A percentile compares a stretch with the other conserved stretches of the same genome.
These are phyloP conservation scores for Anthoceros angustus DNA, from an alignment of 225 moss, liverwort and hornwort genomes.

Conservation along the genomic window DNA sequence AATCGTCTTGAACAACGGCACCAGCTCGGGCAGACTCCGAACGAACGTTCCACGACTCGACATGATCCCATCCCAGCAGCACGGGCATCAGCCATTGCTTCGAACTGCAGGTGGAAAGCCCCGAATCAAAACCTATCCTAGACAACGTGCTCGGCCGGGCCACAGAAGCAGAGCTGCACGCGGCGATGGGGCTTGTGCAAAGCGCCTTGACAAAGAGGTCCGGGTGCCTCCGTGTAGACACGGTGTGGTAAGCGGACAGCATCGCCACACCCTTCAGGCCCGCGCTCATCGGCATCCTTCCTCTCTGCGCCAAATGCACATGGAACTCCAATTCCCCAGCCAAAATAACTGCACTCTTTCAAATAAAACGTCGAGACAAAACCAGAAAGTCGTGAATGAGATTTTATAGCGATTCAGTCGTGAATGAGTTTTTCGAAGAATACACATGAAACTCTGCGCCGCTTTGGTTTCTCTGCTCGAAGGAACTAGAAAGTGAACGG, in stretches of 20 bases:
- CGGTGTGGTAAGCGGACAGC: not conserved
- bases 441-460: too few relatives aligned
- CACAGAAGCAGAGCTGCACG: not conserved
- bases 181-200: slow-evolving; percentile 4
- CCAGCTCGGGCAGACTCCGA: slow-evolving; percentile 31
- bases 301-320: not conserved
- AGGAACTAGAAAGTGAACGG: too few relatives aligned
- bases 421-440: too few relatives aligned
- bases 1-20: slow-evolving; percentile 24
- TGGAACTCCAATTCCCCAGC: not conserved
- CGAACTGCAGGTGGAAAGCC: slow-evolving; percentile 12
- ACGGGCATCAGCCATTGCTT: slow-evolving; percentile 15
- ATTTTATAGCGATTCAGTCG: too few relatives aligned
- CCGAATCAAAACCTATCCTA: not conserved
- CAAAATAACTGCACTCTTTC: not conserved
- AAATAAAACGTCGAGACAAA: too few relatives aligned
- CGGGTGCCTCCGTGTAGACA: slow-evolving; percentile 6
- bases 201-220: slow-evolving; percentile 6
- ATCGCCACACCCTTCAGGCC: not conserved
- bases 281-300: not conserved
- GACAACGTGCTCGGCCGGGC: not conserved
- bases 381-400: too few relatives aligned
- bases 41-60: slow-evolving; percentile 42
- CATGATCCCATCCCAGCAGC: slow-evolving; percentile 35
- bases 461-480: too few relatives aligned